Conservation (phyloP, 1,139 yeast species). For the Diutina catenulata region DNA sequence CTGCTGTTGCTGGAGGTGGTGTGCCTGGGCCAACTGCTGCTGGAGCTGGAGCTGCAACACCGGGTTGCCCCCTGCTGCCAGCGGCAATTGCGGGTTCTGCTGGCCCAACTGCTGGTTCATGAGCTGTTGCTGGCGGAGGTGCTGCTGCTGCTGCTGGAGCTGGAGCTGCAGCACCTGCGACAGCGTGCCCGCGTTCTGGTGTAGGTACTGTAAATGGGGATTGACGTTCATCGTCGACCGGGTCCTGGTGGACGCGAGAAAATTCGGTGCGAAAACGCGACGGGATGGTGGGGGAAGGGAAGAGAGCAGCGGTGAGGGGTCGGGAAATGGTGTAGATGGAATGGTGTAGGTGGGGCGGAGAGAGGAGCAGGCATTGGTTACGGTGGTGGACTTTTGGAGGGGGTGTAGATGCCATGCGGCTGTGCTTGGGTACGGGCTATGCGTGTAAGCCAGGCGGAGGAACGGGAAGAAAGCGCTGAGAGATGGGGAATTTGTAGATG, state of each 20-base stretch:
- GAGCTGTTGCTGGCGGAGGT: slow-evolving; percentile 21
- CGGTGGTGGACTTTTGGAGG: no score
- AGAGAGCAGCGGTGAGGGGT: no score
- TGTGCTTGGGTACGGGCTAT: no score
- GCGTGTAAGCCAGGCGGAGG: no score
- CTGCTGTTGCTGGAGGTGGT: slow-evolving; percentile 10
- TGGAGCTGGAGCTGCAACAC: slow-evolving; percentile 23
- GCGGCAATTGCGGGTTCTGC: slow-evolving; percentile 6
- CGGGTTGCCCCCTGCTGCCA: slow-evolving; percentile 17
- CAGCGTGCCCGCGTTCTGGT: slow-evolving; percentile 15
- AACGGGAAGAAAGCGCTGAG: no score
- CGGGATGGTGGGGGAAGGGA: not conserved
- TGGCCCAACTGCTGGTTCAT: slow-evolving; percentile 13
- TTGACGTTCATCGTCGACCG: slow-evolving; percentile 16
- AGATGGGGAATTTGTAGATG: no score
- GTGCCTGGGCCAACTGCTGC: slow-evolving; percentile 12
- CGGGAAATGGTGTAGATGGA: no score
- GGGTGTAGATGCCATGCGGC: no score
- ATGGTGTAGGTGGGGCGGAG: not conserved
- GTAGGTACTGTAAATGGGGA: slow-evolving; percentile 36
- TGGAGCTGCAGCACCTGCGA: slow-evolving; percentile 30
- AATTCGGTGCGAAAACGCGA: not conserved
- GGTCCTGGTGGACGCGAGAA: not conserved
- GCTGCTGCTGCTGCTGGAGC: slow-evolving; percentile 18
- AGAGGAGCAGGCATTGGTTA: no score